Percentiles rank a stretch among this genome's conserved stretches.
phyloP scores from a whole-genome alignment of 1,139 yeast genomes.

The Yamadazyma conglobata region DNA sequence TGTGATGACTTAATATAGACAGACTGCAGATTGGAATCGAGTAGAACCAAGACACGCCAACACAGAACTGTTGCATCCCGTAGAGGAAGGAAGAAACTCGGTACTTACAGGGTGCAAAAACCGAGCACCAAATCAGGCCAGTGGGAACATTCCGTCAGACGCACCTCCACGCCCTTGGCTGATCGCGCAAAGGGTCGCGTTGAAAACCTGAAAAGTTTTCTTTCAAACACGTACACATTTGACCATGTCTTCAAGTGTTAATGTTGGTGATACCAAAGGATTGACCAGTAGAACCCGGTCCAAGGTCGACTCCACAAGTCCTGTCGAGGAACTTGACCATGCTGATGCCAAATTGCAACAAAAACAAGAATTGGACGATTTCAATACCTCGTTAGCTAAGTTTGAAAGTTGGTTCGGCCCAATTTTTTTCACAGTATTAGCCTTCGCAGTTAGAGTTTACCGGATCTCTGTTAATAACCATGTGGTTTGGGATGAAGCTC shows the following conservation, averaged over 20 bases:
- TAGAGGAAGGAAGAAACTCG: too few species aligned
- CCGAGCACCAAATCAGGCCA: too few species aligned
- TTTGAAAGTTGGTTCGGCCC: constrained; percentile 43
- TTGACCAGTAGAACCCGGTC: constrained; percentile 15
- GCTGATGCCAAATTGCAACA: constrained; percentile 26
- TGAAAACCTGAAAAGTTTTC: constrained; percentile 9
- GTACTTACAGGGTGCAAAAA: too few species aligned
- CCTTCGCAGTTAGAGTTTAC: constrained; percentile 53
- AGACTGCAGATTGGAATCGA: too few species aligned
- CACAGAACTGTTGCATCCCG: too few species aligned
- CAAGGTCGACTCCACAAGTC: constrained; percentile 11
- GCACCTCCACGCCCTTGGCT: too few species aligned
- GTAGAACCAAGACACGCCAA: too few species aligned
- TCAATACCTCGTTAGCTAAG: constrained; percentile 26
- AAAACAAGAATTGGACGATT: constrained; percentile 30
- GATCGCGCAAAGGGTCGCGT: too few species aligned
- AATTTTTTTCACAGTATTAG: constrained; percentile 42
- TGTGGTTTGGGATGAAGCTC: constrained; percentile 72
- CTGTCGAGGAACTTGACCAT: constrained; percentile 13
- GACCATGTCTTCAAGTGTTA: constrained; percentile 16
- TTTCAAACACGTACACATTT: constrained; percentile 19
- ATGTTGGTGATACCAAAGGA: constrained; percentile 10
- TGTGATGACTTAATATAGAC: too few species aligned
- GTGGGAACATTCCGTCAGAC: too few species aligned
- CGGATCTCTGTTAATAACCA: constrained; percentile 46